Conservation (phyloP, 2,329 filamentous ascomycete genomes). For the Atkinsonella texensis region DNA sequence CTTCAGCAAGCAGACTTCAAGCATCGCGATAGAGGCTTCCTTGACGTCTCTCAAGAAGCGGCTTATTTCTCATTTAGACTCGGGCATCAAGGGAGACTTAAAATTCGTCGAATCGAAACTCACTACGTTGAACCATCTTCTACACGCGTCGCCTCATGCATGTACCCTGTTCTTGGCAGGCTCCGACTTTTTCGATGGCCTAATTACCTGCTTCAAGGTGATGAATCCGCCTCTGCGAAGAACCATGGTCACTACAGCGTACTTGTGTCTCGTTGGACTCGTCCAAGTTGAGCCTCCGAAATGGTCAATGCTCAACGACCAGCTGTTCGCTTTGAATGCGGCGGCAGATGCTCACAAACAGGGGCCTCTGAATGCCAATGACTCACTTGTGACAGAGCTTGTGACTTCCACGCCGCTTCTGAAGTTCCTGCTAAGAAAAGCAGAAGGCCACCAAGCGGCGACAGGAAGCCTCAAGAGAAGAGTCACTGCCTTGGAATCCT, state of each 20-base stretch:
- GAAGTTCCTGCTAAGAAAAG: slow-evolving; percentile 43
- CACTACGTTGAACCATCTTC: slow-evolving; percentile 47
- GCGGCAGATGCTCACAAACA: slow-evolving; percentile 53
- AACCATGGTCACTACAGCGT: slow-evolving; percentile 59
- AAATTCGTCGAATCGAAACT: slow-evolving; percentile 42
- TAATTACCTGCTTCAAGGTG: slow-evolving; percentile 53
- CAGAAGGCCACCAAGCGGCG: slow-evolving; percentile 35
- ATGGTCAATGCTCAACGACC: slow-evolving; percentile 65
- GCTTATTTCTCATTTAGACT: slow-evolving; percentile 51
- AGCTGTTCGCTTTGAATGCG: slow-evolving; percentile 68
- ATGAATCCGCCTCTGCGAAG: slow-evolving; percentile 53
- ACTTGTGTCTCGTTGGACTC: slow-evolving; percentile 62
- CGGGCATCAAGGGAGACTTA: slow-evolving; percentile 42
- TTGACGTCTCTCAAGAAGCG: slow-evolving; percentile 48
- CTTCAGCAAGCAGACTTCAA: slow-evolving; percentile 36
- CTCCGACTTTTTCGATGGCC: slow-evolving; percentile 74
- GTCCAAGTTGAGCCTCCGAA: slow-evolving; percentile 56
- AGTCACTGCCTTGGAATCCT: slow-evolving; percentile 46
- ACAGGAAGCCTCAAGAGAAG: slow-evolving; percentile 47
- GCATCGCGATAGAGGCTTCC: slow-evolving; percentile 35
- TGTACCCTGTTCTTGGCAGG: slow-evolving; percentile 63
- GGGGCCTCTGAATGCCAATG: slow-evolving; percentile 43
- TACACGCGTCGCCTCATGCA: slow-evolving; percentile 46
- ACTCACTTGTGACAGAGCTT: slow-evolving; percentile 69
- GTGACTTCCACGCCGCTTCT: slow-evolving; percentile 71